Evolutionary conservation across 495 filamentous ascomycete genomes (phyloP).

Genomic region (Pseudomonodictys pantanalensis): DNA sequence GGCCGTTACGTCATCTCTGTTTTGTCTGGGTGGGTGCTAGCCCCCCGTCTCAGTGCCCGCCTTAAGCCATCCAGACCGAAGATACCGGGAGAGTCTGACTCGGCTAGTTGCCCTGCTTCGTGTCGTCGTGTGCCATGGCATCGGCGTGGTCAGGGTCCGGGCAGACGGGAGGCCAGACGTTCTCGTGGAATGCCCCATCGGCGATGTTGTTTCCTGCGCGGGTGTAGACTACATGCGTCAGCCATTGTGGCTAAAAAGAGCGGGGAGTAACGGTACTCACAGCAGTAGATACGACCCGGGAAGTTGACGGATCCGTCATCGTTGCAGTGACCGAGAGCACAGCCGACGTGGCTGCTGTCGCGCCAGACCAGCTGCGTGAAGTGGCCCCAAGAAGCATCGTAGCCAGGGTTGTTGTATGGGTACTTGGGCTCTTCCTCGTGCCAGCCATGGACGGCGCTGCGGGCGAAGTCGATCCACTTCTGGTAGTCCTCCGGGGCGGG

Average conservation of each 20-base stretch:
- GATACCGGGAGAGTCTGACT: too few species aligned
- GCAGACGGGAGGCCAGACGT: slow-evolving; percentile 19
- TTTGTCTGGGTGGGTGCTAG: too few species aligned
- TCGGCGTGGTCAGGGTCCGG: not conserved
- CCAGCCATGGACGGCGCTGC: slow-evolving; percentile 14
- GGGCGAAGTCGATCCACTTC: slow-evolving; percentile 14
- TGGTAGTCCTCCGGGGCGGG: slow-evolving; percentile 12
- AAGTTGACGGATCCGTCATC: not conserved
- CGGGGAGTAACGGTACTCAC: not conserved
- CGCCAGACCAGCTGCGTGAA: slow-evolving; percentile 86
- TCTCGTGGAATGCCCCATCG: slow-evolving; percentile 9
- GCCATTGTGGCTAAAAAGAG: not conserved
- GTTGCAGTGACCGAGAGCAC: slow-evolving; percentile 47
- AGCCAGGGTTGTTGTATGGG: slow-evolving; percentile 56
- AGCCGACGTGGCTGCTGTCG: slow-evolving; percentile 65
- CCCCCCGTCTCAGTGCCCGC: too few species aligned
- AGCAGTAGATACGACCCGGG: slow-evolving; percentile 27
- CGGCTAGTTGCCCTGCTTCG: too few species aligned
- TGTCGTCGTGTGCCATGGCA: not conserved
- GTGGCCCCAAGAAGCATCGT: slow-evolving; percentile 66
- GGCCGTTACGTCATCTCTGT: too few species aligned
- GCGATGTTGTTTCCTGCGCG: slow-evolving; percentile 19
- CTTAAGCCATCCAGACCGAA: too few species aligned
- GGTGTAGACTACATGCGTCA: slow-evolving; percentile 16
- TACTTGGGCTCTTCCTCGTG: slow-evolving; percentile 30